Evolutionary conservation across 371 early-diverging fungal genomes (phyloP), one percentile per base, ranked within the genome.

Genomic region (Lichtheimia corymbifera): DNA sequence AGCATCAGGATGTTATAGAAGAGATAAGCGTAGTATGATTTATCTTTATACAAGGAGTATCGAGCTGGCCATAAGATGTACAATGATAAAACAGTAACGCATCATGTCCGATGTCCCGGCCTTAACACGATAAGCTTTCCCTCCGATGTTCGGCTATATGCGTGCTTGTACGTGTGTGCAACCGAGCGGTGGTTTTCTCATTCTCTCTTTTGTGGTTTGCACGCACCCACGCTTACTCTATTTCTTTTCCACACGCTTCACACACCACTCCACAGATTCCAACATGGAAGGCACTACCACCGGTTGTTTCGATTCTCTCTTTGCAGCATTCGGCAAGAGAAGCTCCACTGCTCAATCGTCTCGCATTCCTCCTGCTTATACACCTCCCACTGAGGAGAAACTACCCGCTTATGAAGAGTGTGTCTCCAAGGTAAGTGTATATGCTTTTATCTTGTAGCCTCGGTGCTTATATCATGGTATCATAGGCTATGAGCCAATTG

Each of bases 391-490:
- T 27, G 42, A 50, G 41, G 66, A 65, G 58, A 65, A 65, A 53
- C 50, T 68, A 14, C 68, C 68, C 20, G 64, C 68, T 49, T 68
- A 68, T 42, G 68, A 68, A 15, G 68, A 68, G 41, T 64, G 68
- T 50, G 62, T 68, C 7, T 53, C 68, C 44, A 60, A 64, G 54
- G 68, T 58, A 62, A 20, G 54, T 18, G 7, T n/a, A 49, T 22
- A 49, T 6, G 1, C 0, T 1, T 17, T 14, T 20, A 47, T 13
- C 35, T 20, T 4, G 13, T 47, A 3, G 3, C 35, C 22, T 51
- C 11, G 22, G 15, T 49, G 14, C 43, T 54, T 15, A 27, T 35
- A 22, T 24, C 4, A 40, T 58, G 1, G 40, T 43, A 11, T 55
- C 1, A 9, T 57, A 68, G 68, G 68, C 68, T 28, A 55, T 68